Evolutionary conservation across 2,329 filamentous ascomycete species (phyloP).

Genomic region (Penicillium sp.): DNA sequence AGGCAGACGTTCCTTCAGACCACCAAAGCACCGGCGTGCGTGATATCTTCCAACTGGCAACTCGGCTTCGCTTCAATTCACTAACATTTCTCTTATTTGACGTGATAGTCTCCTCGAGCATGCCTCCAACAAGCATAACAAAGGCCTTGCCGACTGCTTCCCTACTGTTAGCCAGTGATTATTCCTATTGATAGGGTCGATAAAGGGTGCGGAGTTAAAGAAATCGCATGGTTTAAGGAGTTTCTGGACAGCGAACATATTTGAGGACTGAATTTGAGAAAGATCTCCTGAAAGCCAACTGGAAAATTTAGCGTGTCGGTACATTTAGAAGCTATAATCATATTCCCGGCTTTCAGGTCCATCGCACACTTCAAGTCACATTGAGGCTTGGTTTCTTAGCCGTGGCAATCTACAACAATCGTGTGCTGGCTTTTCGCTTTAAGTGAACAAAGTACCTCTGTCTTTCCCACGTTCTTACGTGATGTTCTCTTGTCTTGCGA

Average conservation of each 20-base stretch:
- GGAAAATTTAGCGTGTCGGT: neutral
- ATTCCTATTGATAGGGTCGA: too few species aligned
- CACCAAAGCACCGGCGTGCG: slow-evolving; percentile 62
- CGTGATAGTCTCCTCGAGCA: slow-evolving; percentile 59
- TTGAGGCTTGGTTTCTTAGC: neutral
- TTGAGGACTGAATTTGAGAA: neutral
- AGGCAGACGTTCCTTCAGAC: slow-evolving; percentile 77
- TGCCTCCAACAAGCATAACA: slow-evolving; percentile 73
- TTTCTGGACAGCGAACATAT: neutral
- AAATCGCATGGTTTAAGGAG: neutral
- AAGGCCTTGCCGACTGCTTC: slow-evolving; percentile 70
- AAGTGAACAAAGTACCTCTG: too few species aligned
- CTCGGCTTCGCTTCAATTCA: neutral
- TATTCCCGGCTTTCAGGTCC: neutral
- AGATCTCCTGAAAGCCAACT: neutral
- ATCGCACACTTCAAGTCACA: too few species aligned
- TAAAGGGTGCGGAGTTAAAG: neutral
- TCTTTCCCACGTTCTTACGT: too few species aligned
- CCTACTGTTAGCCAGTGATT: slow-evolving; percentile 37
- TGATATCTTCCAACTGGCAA: neutral
- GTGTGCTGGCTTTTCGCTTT: too few species aligned
- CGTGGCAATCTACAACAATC: neutral
- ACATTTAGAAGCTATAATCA: neutral
- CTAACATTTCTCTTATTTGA: neutral
- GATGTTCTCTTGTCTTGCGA: too few species aligned